Evolutionary conservation across 345 rosid species (phyloP), one percentile per base, ranked within the genome.

Genomic region (Citropsis articulata): DNA sequence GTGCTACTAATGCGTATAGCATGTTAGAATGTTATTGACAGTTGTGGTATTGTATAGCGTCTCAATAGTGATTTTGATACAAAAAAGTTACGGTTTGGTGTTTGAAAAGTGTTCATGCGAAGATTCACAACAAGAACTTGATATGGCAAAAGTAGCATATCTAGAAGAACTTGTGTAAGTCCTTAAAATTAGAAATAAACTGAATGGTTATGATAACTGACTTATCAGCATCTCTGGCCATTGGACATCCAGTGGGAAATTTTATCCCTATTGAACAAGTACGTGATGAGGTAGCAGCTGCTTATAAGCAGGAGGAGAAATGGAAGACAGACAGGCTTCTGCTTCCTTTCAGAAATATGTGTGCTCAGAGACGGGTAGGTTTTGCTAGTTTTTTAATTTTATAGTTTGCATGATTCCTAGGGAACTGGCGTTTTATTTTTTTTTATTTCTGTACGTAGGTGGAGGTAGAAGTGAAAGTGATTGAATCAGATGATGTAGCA

Each of bases 221-320:
- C 25, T 68, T 69, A 5, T 14, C 50, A 8, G 18, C 38, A 25
- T 50, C 24, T 68, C 48, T 60, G 62, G 30, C 56, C 40, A 70
- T 78, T 45, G 83, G 67, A 24, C 72, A 66, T 74, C 56, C 76
- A 92, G 97, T 92, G 97, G 97, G 97, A 71, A 92, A 90, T 74
- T 84, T 70, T 12, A 79, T 92, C 80, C 92, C 98, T 16, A 53
- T 95, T 77, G 76, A 94, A 75, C 90, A 91, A 88, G 91, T 90
- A 70, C 88, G 94, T 55, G 92, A 93, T 1, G 97, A 92, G 55
- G 87, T 93, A 42, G 95, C 90, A 16, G 78, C 86, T 79, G 97
- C 97, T 68, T 93, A 92, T 75, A 93, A 35, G 88, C 84, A 92
- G 85, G 98, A 95, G 81, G 69, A 84, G 55, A 90, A 89, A 66